Conservation (phyloP, 306 rosid genomes). For the Cucumis hystrix region DNA sequence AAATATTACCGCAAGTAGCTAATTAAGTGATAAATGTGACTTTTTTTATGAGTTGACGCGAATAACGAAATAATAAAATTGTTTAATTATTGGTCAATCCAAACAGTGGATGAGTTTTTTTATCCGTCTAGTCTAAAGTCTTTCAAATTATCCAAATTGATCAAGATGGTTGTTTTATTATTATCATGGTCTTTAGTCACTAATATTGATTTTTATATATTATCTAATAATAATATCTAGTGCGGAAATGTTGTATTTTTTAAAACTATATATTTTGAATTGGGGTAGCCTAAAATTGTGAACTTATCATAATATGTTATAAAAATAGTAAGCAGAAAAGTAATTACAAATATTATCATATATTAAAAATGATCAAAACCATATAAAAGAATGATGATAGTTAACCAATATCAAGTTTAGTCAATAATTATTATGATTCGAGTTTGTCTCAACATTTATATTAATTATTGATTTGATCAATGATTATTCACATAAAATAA, state of each 20-base stretch:
- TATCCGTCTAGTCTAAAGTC: no score
- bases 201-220: not conserved
- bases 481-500: not conserved
- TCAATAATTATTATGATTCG: not conserved
- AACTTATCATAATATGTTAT: not conserved
- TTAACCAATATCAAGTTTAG: not conserved
- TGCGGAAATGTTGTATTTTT: not conserved
- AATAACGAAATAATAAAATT: no score
- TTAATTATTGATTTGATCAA: not conserved
- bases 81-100: no score
- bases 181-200: not conserved
- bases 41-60: no score
- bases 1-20: no score
- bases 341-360: not conserved
- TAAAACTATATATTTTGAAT: not conserved
- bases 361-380: not conserved
- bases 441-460: not conserved
- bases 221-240: not conserved
- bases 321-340: not conserved
- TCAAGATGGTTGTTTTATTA: no score
- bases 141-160: no score
- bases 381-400: not conserved
- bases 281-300: not conserved
- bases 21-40: no score
- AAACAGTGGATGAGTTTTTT: no score